Evolutionary conservation across 2,329 filamentous ascomycete species (phyloP).

Genomic region (Scedosporium aurantiacum): DNA sequence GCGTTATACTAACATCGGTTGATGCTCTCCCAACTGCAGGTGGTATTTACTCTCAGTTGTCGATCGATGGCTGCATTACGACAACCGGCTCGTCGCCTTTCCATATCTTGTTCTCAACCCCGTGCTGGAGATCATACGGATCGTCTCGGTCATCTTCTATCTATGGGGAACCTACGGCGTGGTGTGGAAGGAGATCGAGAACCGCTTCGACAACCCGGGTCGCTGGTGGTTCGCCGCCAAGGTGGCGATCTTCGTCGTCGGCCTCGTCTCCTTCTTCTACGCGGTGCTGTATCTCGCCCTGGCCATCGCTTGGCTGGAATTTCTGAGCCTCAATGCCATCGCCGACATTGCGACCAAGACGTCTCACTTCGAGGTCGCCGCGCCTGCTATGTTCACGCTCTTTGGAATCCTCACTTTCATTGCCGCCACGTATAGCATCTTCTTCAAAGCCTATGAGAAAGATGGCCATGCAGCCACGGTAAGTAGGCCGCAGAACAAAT

Average conservation of each 20-base stretch:
- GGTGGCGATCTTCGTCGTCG: not conserved
- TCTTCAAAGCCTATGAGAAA: conserved; percentile 8
- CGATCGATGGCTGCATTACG: conserved; percentile 12
- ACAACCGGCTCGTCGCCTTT: conserved; percentile 1
- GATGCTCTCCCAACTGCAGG: not conserved
- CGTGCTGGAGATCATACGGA: conserved; percentile 7
- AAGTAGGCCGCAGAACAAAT: not conserved
- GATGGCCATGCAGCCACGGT: not conserved
- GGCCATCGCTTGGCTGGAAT: conserved; percentile 11
- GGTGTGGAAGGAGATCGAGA: conserved; percentile 11
- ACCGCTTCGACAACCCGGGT: conserved; percentile 4
- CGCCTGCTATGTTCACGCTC: conserved; percentile 8
- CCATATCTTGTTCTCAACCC: conserved; percentile 11
- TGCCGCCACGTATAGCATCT: conserved; percentile 2
- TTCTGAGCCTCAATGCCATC: conserved; percentile 12
- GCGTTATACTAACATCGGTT: not conserved
- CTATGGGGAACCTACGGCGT: conserved; percentile 13
- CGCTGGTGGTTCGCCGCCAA: conserved; percentile 4
- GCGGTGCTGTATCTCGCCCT: conserved; percentile 10
- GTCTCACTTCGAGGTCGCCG: conserved; percentile 11
- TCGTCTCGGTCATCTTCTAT: conserved; percentile 9
- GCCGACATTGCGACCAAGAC: conserved; percentile 13
- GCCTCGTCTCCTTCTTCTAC: conserved; percentile 10
- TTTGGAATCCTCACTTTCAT: conserved; percentile 1
- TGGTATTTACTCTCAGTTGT: conserved; percentile 10